phyloP scores from a whole-genome alignment of 208 protist species.

The Leishmania braziliensis region DNA sequence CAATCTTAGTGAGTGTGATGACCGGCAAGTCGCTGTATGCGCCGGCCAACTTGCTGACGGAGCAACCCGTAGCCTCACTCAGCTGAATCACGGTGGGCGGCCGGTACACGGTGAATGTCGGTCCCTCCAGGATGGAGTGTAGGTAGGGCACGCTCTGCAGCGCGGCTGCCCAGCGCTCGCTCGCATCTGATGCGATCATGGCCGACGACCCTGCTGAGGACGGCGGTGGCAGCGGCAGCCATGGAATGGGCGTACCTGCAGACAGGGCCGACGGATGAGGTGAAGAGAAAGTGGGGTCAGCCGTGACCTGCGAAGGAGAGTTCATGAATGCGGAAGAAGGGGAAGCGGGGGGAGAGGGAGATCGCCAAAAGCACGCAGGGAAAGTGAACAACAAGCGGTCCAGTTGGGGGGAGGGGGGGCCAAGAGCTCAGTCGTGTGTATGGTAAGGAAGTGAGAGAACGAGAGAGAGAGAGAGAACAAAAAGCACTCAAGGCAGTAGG shows the following conservation, averaged over 20 bases:
- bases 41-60: conserved; percentile 26
- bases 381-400: background rate
- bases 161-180: conserved; percentile 6
- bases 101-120: conserved; percentile 50
- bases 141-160: conserved; percentile 54
- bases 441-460: background rate
- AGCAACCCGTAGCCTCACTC: conserved; percentile 44
- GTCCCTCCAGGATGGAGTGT: conserved; percentile 25
- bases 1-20: conserved; percentile 44
- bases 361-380: background rate
- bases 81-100: conserved; percentile 59
- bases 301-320: background rate
- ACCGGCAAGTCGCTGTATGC: conserved; percentile 43
- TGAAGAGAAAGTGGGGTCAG: background rate
- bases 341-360: background rate
- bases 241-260: conserved; percentile 8
- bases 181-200: background rate
- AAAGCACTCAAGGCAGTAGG: background rate
- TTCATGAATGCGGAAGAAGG: conserved; percentile 10
- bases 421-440: background rate
- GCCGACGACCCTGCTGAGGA: background rate
- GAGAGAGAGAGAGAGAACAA: background rate
- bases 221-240: conserved; percentile 8
- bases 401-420: background rate
- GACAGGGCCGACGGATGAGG: background rate